Base-by-base conservation (phyloP, 306 rosid species). In the Cucumis hystrix region DNA sequence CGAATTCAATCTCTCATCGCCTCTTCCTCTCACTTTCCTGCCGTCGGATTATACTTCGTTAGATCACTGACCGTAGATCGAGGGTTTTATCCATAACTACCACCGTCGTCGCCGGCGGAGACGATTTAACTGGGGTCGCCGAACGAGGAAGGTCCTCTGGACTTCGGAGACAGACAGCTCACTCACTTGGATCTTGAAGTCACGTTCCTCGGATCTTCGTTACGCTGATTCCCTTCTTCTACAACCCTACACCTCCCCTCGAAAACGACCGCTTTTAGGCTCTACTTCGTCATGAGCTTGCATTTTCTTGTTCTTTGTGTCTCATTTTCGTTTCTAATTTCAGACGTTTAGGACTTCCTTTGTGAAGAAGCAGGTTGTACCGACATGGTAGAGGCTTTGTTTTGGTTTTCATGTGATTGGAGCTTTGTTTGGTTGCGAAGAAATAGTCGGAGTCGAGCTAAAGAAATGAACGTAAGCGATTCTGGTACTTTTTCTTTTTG, bases 1-100 rank as follows among this genome's bases (percentile, higher is more conserved):
- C 51, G 74, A 67, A 40, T 11, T 41, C 74, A 18, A 28, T 3
- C 33, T 66, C 43, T n/a, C 74, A 40, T n/a, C 74, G n/a, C 54
- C 54, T 10, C 10, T 20, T n/a, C 9, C 74, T n/a, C 33, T 66
- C 73, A 40, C 52, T 67, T 39, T 40, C 54, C 74, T 21, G 74
- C 74, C 74, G 74, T 67, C 74, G 33, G 74, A 67, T 67, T 11
- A 10, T 39, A 67, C 18, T 67, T 67, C 54, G 54, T 17, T 10
- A n/a, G 17, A 67, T 40, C 30, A 40, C 74, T 41, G 74, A 67
- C 74, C 74, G 74, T 67, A 40, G 74, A 67, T 67, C 74, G 33
- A 39, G 74, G 74, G 74, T n/a, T 67, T 67, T 67, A 67, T 40
- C 74, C 74, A 67, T 15, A 67, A 67, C 54, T 49, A 40, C 74